A percentile compares a stretch with the other conserved stretches of the same genome.
Conservation (phyloP, 805 yeast species). For the Osmozyma mogii region DNA sequence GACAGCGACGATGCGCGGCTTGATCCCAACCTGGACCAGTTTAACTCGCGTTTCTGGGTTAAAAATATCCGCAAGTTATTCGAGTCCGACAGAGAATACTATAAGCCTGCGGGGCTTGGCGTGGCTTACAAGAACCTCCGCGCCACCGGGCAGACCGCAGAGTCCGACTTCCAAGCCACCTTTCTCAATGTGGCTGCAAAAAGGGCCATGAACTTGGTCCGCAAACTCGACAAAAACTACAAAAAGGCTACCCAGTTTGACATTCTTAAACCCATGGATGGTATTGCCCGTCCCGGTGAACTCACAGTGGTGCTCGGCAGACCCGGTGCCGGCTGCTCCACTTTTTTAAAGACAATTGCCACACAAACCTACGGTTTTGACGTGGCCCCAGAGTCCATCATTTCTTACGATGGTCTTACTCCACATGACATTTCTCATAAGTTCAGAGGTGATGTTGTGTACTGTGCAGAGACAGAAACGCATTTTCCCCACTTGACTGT, state of each 20-base stretch:
- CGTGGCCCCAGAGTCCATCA: slow-evolving; percentile 22
- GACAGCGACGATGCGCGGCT: slow-evolving; percentile 6
- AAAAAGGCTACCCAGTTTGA: slow-evolving; percentile 12
- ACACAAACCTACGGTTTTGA: slow-evolving; percentile 31
- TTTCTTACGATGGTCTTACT: slow-evolving; percentile 28
- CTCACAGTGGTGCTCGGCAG: slow-evolving; percentile 34
- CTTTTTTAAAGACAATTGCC: slow-evolving; percentile 32
- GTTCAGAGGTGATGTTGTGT: slow-evolving; percentile 31
- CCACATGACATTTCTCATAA: slow-evolving; percentile 20
- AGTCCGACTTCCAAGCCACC: slow-evolving; percentile 11
- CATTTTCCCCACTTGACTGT: slow-evolving; percentile 53
- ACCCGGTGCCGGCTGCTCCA: slow-evolving; percentile 37
- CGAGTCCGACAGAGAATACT: slow-evolving; percentile 9
- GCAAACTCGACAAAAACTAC: slow-evolving; percentile 1
- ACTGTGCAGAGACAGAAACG: slow-evolving; percentile 47
- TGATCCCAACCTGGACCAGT: slow-evolving; percentile 8
- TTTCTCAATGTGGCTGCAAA: slow-evolving; percentile 3
- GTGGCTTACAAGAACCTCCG: slow-evolving; percentile 9
- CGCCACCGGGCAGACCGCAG: slow-evolving; percentile 8
- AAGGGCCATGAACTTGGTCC: neutral
- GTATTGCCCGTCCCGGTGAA: slow-evolving; percentile 30
- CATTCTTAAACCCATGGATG: slow-evolving; percentile 29
- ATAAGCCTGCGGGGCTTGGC: slow-evolving; percentile 10
- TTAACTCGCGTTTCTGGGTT: slow-evolving; percentile 9
- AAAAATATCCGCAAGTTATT: slow-evolving; percentile 6